Conservation (phyloP, 352 stramenopile genomes). For the Phytophthora pini region DNA sequence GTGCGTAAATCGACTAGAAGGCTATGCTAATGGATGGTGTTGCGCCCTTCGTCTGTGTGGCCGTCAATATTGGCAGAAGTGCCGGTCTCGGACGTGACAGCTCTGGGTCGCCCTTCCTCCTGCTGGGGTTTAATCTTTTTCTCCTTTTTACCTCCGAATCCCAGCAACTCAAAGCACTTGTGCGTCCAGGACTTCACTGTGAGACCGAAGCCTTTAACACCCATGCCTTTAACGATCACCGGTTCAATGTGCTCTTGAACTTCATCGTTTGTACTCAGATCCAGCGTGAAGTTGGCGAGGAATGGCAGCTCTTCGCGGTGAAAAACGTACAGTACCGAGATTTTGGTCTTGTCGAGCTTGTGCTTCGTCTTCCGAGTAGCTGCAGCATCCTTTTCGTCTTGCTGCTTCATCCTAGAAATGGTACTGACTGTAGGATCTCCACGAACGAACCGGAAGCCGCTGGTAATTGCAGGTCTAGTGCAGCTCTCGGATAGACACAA, state of each 20-base stretch:
- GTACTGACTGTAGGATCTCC: slow-evolving; percentile 50
- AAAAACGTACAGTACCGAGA: slow-evolving; percentile 60
- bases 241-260: slow-evolving; percentile 31
- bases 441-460: slow-evolving; percentile 52
- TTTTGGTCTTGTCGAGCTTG: slow-evolving; percentile 24
- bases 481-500: slow-evolving; percentile 58
- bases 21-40: slow-evolving; percentile 28
- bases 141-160: slow-evolving; percentile 31
- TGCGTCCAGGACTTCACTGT: slow-evolving; percentile 30
- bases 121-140: slow-evolving; percentile 26
- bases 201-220: slow-evolving; percentile 45
- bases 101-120: slow-evolving; percentile 7
- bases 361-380: slow-evolving; percentile 23
- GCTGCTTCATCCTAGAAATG: slow-evolving; percentile 42
- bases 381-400: slow-evolving; percentile 29
- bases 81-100: slow-evolving; percentile 11
- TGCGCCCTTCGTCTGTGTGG: slow-evolving; percentile 13
- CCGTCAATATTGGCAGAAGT: not conserved
- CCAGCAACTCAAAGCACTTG: slow-evolving; percentile 34
- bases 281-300: slow-evolving; percentile 48
- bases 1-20: not conserved
- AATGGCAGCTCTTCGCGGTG: slow-evolving; percentile 75
- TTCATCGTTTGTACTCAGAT: slow-evolving; percentile 39
- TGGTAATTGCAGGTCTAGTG: slow-evolving; percentile 46
- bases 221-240: slow-evolving; percentile 63